Evolutionary conservation across 345 rosid species (phyloP), one percentile per base, ranked within the genome.

Genomic region (Murraya koenigii): DNA sequence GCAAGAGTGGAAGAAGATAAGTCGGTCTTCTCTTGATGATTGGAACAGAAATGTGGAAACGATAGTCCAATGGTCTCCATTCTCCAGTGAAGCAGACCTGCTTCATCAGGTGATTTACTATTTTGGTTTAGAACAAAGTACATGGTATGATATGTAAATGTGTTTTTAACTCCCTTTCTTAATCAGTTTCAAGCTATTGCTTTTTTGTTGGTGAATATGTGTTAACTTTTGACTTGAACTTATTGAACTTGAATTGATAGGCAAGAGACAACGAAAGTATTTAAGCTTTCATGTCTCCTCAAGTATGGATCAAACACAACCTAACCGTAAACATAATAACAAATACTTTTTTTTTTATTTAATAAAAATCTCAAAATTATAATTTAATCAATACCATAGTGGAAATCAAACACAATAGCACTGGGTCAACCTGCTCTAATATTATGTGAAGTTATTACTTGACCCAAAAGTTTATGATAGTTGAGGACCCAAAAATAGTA

Each of bases 61-160:
- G 15, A 88, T 93, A 52, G 47, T 86, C 75, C 88, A 86, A 32
- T 95, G 98, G 98, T 93, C 97, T 72, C 97, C 98, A 26, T 93
- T 90, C 80, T 86, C 90, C 8, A 89, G 86, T 79, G 95, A 95
- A 87, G 85, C 74, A 23, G 97, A 93, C 77, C 90, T 95, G 72
- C 90, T 92, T 71, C 85, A 71, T 66, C 97, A 95, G 97, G 99
- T 95, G 84, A 80, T 72, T 69, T 59, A 69, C 30, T 65, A 11
- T 38, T 66, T 41, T 60, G 7, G 7, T 26, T 7, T 41, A 62
- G 22, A 52, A 19, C 11, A 25, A 32, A 26, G 20, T 9, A 19
- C 28, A 28, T 32, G 54, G 2, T 25, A 61, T 39, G 20, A 19
- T 44, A 17, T 44, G 9, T 26, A 59, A 41, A 75, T 36, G 55